Evolutionary conservation across 495 filamentous ascomycete genomes (phyloP).

Genomic region (Penicillium atrosanguineum): DNA sequence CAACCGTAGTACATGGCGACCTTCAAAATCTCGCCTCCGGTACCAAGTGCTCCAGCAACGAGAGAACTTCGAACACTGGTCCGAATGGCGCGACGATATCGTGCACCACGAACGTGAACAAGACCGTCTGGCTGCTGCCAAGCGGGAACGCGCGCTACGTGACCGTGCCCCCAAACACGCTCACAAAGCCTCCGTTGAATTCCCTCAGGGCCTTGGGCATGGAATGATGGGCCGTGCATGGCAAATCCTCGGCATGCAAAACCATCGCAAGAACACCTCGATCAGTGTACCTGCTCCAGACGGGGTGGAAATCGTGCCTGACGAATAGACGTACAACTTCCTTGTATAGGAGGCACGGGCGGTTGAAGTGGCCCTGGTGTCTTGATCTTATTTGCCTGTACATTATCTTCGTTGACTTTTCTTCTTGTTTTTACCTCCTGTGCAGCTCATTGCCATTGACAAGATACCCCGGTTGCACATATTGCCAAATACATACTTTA

Average conservation of each 20-base stretch:
- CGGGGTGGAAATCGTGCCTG: constrained; percentile 23
- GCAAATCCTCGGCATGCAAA: constrained; percentile 45
- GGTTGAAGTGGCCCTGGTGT: neutral
- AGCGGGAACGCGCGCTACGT: constrained; percentile 32
- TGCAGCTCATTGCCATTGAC: constrained; percentile 10
- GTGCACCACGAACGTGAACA: constrained; percentile 45
- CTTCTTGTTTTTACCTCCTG: constrained; percentile 6
- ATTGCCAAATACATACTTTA: neutral
- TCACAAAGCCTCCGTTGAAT: constrained; percentile 31
- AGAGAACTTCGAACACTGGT: constrained; percentile 60
- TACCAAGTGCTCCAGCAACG: constrained; percentile 59
- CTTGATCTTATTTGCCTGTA: neutral
- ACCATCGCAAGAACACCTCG: constrained; percentile 27
- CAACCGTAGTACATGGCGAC: constrained; percentile 60
- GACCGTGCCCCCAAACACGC: constrained; percentile 27
- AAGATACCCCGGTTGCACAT: constrained; percentile 18
- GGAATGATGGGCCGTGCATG: constrained; percentile 48
- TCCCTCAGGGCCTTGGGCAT: constrained; percentile 37
- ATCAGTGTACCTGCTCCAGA: constrained; percentile 12
- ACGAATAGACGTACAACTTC: constrained; percentile 10
- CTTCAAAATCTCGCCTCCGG: constrained; percentile 53
- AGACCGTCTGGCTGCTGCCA: constrained; percentile 37
- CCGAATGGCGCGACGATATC: constrained; percentile 59
- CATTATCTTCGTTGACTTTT: neutral
- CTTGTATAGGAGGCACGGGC: neutral